phyloP scores from a whole-genome alignment of 495 filamentous ascomycete species.

The Hypomontagnella submonticulosa region DNA sequence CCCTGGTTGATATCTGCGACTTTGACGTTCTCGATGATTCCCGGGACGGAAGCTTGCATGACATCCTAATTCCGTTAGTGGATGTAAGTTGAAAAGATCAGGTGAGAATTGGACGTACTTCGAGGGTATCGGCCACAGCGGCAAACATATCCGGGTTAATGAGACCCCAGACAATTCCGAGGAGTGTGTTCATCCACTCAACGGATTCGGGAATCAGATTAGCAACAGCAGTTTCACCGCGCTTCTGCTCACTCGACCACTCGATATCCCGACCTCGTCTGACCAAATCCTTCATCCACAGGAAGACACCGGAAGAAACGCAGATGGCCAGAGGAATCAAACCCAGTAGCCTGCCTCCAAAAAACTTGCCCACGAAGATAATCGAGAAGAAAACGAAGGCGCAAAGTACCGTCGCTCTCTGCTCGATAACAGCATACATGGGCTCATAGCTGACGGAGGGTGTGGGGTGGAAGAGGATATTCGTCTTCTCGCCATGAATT shows the following conservation, averaged over 20 bases:
- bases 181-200: conserved; percentile 88
- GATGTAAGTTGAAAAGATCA: background rate
- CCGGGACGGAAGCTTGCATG: conserved; percentile 94
- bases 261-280: conserved; percentile 83
- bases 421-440: conserved; percentile 81
- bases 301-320: conserved; percentile 77
- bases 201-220: conserved; percentile 94
- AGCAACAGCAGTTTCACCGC: conserved; percentile 81
- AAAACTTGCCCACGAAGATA: conserved; percentile 78
- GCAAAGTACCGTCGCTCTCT: conserved; percentile 72
- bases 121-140: conserved; percentile 63
- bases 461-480: conserved; percentile 94
- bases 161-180: conserved; percentile 85
- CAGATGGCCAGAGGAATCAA: conserved; percentile 76
- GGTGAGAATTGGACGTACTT: conserved; percentile 39
- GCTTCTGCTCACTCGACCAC: conserved; percentile 86
- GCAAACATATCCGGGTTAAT: conserved; percentile 94
- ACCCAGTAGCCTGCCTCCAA: conserved; percentile 80
- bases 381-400: conserved; percentile 75
- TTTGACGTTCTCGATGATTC: conserved; percentile 89
- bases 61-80: conserved; percentile 73
- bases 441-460: conserved; percentile 87
- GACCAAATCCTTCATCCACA: conserved; percentile 90
- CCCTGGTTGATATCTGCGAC: conserved; percentile 97
- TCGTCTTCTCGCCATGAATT: conserved; percentile 95